These are phyloP conservation scores for Entomortierella beljakovae DNA, from an alignment of 192 early-diverging fungal genomes.

Conservation along the genomic window DNA sequence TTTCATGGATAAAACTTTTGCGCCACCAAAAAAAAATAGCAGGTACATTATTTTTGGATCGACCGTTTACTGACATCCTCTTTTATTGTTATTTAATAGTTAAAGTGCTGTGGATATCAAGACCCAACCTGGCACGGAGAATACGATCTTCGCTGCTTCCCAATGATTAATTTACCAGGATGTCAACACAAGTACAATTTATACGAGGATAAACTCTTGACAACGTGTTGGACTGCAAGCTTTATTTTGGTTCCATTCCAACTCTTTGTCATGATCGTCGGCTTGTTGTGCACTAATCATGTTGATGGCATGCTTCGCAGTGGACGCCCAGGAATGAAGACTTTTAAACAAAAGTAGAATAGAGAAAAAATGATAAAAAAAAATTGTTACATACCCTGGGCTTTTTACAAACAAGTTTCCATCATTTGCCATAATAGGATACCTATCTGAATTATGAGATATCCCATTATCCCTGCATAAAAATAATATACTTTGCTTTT, in stretches of 20 bases:
- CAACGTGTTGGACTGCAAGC: constrained; percentile 23
- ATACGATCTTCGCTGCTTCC: constrained; percentile 54
- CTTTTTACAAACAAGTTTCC: background rate
- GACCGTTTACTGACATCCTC: background rate
- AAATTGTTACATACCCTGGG: background rate
- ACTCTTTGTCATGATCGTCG: constrained; percentile 44
- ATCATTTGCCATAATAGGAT: too few relatives aligned
- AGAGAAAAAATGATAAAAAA: background rate
- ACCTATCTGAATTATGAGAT: too few relatives aligned
- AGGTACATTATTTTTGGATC: too few relatives aligned
- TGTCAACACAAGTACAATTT: constrained; percentile 51
- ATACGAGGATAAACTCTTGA: constrained; percentile 45
- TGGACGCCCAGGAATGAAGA: constrained; percentile 35
- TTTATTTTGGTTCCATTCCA: constrained; percentile 54
- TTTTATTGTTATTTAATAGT: constrained; percentile 28
- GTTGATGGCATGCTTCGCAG: constrained; percentile 40
- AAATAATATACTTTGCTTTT: too few relatives aligned
- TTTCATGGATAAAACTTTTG: too few relatives aligned
- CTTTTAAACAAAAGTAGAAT: constrained; percentile 37
- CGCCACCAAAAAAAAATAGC: too few relatives aligned
- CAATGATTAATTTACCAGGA: constrained; percentile 52
- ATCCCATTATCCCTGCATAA: too few relatives aligned
- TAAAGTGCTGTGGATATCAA: constrained; percentile 58
- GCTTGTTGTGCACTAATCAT: constrained; percentile 55
- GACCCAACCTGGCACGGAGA: constrained; percentile 38